A percentile compares a stretch with the other conserved stretches of the same genome.
Conservation (phyloP, 164 flowering plant genomes). For the Annona squamosa region DNA sequence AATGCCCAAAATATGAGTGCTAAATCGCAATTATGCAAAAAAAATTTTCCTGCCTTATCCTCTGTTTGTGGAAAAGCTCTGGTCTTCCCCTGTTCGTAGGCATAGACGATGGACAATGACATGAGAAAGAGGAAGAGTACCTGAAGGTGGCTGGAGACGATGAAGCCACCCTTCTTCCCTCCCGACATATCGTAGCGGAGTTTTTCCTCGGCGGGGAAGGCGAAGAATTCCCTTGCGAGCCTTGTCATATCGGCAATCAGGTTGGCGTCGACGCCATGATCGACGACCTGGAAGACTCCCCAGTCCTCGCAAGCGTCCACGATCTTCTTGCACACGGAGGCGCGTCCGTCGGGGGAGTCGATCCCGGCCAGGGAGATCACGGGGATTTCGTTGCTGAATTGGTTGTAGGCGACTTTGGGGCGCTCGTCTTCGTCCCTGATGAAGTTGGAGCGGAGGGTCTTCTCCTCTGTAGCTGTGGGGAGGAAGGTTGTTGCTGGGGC, state of each 20-base stretch:
- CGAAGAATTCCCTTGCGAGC: constrained; percentile 60
- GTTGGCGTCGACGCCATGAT: constrained; percentile 61
- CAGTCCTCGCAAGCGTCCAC: constrained; percentile 79
- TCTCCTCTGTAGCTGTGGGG: constrained; percentile 24
- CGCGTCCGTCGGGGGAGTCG: constrained; percentile 35
- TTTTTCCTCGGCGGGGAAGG: constrained; percentile 69
- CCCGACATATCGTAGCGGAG: constrained; percentile 74
- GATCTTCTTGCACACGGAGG: constrained; percentile 46
- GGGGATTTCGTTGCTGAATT: constrained; percentile 66
- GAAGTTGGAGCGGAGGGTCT: constrained; percentile 43
- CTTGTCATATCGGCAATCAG: constrained; percentile 53
- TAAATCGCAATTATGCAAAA: no score
- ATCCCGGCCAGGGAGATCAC: constrained; percentile 65
- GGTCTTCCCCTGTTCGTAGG: background rate
- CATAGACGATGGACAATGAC: background rate
- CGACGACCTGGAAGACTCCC: constrained; percentile 83
- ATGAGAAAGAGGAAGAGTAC: constrained; percentile 17
- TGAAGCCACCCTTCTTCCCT: constrained; percentile 82
- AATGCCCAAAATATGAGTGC: no score
- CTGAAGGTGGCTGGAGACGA: constrained; percentile 76
- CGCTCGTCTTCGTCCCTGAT: constrained; percentile 81
- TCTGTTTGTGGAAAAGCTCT: no score
- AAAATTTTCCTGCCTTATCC: no score
- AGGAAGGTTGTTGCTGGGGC: constrained; percentile 8
- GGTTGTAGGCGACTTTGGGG: constrained; percentile 66